phyloP scores from a whole-genome alignment of 768 basidiomycete species.

The Boletus reticulatus region DNA sequence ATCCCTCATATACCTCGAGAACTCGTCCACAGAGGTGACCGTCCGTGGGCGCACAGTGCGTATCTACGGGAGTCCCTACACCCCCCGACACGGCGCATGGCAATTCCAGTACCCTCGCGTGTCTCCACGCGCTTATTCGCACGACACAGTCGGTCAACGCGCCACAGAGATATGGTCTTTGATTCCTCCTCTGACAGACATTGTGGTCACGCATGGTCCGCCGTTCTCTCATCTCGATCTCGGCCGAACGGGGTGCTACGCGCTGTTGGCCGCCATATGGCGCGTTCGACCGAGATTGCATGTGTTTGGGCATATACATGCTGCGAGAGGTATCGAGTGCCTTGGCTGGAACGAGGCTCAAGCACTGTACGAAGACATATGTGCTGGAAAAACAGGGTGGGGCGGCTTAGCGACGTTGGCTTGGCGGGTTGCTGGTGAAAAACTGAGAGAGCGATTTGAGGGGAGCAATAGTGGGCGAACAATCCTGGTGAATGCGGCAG shows the following conservation, averaged over 20 bases:
- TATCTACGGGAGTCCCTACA: conserved; percentile 9
- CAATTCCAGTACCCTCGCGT: conserved; percentile 10
- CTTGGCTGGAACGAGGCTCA: conserved; percentile 4
- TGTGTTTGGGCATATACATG: conserved; percentile 12
- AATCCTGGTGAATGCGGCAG: conserved; percentile 5
- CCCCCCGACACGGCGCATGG: conserved; percentile 7
- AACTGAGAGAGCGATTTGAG: not conserved
- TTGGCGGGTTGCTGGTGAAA: not conserved
- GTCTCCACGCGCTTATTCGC: not conserved
- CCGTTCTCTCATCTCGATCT: conserved; percentile 4
- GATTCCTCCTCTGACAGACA: not conserved
- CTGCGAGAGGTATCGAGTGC: not conserved
- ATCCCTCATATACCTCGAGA: conserved; percentile 10
- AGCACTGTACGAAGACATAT: conserved; percentile 4
- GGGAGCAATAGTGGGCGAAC: not conserved
- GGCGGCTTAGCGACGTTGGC: not conserved
- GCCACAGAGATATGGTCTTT: conserved; percentile 3
- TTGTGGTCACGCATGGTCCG: conserved; percentile 2
- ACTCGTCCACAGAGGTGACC: not conserved
- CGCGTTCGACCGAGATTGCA: conserved; percentile 6
- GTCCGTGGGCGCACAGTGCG: conserved; percentile 3
- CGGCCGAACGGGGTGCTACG: not conserved
- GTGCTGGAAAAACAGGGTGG: conserved; percentile 1
- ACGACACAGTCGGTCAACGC: not conserved
- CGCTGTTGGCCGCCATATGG: conserved; percentile 3